Conservation (phyloP, 768 basidiomycete species). For the Melanogaster broomeanus region DNA sequence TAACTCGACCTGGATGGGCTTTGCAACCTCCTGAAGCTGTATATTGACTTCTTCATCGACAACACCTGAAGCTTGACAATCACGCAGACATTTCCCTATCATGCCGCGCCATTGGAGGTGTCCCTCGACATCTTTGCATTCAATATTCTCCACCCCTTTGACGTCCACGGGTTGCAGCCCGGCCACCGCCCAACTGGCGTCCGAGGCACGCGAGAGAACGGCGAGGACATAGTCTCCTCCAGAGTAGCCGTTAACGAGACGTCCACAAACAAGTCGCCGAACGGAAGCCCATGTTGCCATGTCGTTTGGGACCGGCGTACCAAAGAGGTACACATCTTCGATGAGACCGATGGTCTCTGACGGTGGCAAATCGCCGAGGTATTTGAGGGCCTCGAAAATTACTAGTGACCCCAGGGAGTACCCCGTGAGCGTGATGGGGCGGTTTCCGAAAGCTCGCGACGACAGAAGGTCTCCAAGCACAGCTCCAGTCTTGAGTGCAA, state of each 20-base stretch:
- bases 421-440: slow-evolving; percentile 56
- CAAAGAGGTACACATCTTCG: slow-evolving; percentile 58
- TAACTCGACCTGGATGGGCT: slow-evolving; percentile 20
- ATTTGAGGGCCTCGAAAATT: slow-evolving; percentile 54
- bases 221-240: slow-evolving; percentile 55
- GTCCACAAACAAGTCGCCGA: slow-evolving; percentile 50
- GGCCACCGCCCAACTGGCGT: slow-evolving; percentile 50
- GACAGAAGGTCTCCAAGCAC: slow-evolving; percentile 54
- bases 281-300: slow-evolving; percentile 44
- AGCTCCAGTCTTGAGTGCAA: slow-evolving; percentile 52
- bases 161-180: slow-evolving; percentile 50
- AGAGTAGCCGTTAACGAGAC: slow-evolving; percentile 57
- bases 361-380: slow-evolving; percentile 46
- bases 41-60: slow-evolving; percentile 35
- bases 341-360: slow-evolving; percentile 47
- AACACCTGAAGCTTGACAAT: slow-evolving; percentile 42
- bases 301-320: slow-evolving; percentile 47
- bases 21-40: slow-evolving; percentile 28
- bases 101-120: slow-evolving; percentile 52
- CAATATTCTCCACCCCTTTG: slow-evolving; percentile 54
- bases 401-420: slow-evolving; percentile 59
- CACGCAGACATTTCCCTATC: slow-evolving; percentile 47
- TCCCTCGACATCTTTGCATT: slow-evolving; percentile 48
- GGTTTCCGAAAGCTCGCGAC: slow-evolving; percentile 51
- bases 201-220: slow-evolving; percentile 48